phyloP scores from a whole-genome alignment of 2,329 filamentous ascomycete genomes.

The Claviceps quebecensis region DNA sequence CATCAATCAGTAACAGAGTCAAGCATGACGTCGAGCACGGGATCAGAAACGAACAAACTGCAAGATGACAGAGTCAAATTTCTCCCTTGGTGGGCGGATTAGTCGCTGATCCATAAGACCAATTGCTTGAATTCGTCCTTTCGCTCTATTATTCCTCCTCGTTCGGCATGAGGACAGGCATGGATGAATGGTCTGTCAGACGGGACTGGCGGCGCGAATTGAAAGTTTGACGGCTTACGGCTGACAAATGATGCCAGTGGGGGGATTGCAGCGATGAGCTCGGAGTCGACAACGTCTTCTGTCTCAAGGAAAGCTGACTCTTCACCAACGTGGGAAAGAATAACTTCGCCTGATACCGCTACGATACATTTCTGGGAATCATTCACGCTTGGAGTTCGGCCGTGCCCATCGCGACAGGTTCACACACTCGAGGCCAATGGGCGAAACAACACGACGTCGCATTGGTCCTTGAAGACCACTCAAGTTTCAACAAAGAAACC shows the following conservation, averaged over 20 bases:
- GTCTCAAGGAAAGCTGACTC: background rate
- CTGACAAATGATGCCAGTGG: slow-evolving; percentile 1
- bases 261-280: background rate
- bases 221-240: background rate
- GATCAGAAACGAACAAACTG: slow-evolving; percentile 54
- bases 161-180: background rate
- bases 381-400: background rate
- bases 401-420: background rate
- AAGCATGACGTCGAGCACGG: background rate
- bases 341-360: background rate
- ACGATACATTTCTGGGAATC: background rate
- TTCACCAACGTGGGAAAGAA: background rate
- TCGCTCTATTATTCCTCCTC: background rate
- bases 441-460: background rate
- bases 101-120: slow-evolving; percentile 6
- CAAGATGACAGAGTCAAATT: slow-evolving; percentile 56
- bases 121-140: background rate
- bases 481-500: background rate
- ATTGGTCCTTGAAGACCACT: background rate
- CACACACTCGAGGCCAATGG: background rate
- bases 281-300: background rate
- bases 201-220: background rate
- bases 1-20: background rate
- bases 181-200: background rate
- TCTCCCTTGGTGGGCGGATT: slow-evolving; percentile 26